Evolutionary conservation across 805 yeast genomes (phyloP).

Genomic region (Millerozyma acaciae): DNA sequence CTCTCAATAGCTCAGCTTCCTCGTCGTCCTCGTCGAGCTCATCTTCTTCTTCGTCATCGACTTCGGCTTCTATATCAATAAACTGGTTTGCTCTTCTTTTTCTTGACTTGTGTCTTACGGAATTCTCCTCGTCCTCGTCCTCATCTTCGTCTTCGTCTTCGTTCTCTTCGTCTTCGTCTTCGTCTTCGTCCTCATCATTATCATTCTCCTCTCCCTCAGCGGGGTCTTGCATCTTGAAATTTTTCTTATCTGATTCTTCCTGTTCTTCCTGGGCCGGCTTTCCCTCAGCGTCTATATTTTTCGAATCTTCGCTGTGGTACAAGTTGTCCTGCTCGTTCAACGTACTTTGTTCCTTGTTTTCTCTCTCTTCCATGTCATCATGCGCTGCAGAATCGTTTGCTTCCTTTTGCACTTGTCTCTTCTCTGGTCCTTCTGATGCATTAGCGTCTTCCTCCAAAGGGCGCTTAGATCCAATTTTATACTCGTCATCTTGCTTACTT

Average conservation of each 20-base stretch:
- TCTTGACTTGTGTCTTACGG: slow-evolving; percentile 43
- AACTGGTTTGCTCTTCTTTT: slow-evolving; percentile 70
- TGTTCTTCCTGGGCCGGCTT: slow-evolving; percentile 5
- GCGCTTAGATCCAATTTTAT: not conserved
- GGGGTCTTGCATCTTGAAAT: no score
- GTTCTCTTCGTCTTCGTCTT: slow-evolving; percentile 45
- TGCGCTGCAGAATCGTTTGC: no score
- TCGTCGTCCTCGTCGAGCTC: slow-evolving; percentile 88
- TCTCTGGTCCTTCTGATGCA: no score
- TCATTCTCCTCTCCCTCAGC: slow-evolving; percentile 12
- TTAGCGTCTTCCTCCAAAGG: slow-evolving; percentile 4
- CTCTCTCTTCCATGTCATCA: no score
- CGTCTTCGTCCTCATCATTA: slow-evolving; percentile 19
- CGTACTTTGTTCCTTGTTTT: no score
- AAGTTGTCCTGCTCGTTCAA: no score
- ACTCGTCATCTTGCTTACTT: slow-evolving; percentile 6
- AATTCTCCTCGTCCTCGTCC: slow-evolving; percentile 48
- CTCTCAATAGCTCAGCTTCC: slow-evolving; percentile 80
- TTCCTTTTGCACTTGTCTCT: no score
- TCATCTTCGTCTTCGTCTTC: slow-evolving; percentile 51
- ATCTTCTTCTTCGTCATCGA: slow-evolving; percentile 95
- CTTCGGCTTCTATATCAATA: slow-evolving; percentile 96
- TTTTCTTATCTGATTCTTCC: slow-evolving; percentile 10
- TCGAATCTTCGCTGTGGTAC: no score
- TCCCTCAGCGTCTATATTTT: slow-evolving; percentile 1